Conservation (phyloP, 192 early-diverging fungal genomes). For the Linnemannia exigua region DNA sequence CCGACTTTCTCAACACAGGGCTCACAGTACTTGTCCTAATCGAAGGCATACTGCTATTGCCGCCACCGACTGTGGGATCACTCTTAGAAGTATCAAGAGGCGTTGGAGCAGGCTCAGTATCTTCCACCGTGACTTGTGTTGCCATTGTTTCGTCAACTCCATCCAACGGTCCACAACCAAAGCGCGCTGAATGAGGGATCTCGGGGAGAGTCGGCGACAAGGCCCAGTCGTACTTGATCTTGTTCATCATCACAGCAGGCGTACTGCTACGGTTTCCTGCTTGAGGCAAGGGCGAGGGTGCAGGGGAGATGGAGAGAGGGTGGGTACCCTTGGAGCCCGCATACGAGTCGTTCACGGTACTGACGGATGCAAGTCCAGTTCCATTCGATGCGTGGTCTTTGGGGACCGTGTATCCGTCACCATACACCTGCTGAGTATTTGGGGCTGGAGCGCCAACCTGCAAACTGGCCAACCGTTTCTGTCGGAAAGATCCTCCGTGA, state of each 20-base stretch:
- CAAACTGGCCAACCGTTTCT: conserved; percentile 42
- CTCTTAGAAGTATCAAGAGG: not conserved
- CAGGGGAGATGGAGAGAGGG: not conserved
- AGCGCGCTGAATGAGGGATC: conserved; percentile 10
- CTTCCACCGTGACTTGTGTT: not conserved
- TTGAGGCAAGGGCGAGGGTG: not conserved
- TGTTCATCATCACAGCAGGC: conserved; percentile 51
- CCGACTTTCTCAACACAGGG: conserved; percentile 4
- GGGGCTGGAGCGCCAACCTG: conserved; percentile 13
- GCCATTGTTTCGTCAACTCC: not conserved
- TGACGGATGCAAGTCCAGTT: conserved; percentile 11
- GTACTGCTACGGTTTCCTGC: conserved; percentile 40
- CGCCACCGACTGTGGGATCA: not conserved
- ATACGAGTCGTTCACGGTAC: not conserved
- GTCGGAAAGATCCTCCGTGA: conserved; percentile 28
- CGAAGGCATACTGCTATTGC: not conserved
- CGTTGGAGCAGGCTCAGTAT: not conserved
- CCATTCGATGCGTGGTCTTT: not conserved
- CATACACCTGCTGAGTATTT: not conserved
- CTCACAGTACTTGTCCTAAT: not conserved
- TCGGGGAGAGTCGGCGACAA: conserved; percentile 28
- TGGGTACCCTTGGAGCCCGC: not conserved
- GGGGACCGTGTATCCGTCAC: conserved; percentile 11
- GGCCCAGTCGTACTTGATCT: conserved; percentile 46
- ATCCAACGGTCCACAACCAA: conserved; percentile 42